phyloP scores from a whole-genome alignment of 495 filamentous ascomycete genomes.

The Paragyromitra xinjiangensis region DNA sequence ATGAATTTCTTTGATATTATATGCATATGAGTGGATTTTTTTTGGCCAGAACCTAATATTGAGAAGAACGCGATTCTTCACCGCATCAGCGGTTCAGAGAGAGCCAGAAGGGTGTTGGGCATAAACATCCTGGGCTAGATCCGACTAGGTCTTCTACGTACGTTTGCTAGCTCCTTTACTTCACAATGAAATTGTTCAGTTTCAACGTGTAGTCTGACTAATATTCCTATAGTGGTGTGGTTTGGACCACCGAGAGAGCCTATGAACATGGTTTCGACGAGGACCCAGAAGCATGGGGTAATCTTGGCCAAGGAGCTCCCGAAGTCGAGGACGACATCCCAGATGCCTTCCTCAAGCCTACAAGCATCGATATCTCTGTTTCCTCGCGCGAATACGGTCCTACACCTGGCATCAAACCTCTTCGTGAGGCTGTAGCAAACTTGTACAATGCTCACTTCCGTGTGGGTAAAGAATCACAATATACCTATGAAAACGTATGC shows the following conservation, averaged over 20 bases:
- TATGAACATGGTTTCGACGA: constrained; percentile 83
- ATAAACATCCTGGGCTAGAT: constrained; percentile 53
- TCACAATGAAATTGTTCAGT: neutral
- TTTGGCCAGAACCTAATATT: constrained; percentile 9
- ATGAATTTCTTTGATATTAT: constrained; percentile 8
- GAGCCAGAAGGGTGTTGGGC: constrained; percentile 28
- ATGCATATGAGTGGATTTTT: neutral
- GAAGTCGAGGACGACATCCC: constrained; percentile 93
- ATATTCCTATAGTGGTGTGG: constrained; percentile 71
- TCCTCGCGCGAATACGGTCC: constrained; percentile 89
- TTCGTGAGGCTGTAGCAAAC: constrained; percentile 87
- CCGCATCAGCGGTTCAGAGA: constrained; percentile 52
- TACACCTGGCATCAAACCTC: constrained; percentile 89
- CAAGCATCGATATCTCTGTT: constrained; percentile 77
- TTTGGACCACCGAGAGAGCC: constrained; percentile 86
- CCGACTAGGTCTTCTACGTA: constrained; percentile 52
- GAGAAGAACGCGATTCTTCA: constrained; percentile 55
- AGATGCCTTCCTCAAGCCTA: constrained; percentile 87
- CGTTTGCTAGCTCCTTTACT: constrained; percentile 4
- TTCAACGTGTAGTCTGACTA: neutral
- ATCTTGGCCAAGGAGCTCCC: constrained; percentile 92
- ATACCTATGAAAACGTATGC: constrained; percentile 99
- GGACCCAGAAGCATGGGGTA: constrained; percentile 84
- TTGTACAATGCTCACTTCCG: constrained; percentile 95
- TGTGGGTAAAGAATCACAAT: constrained; percentile 84